A percentile compares a stretch with the other conserved stretches of the same genome.
Evolutionary conservation across 2,329 filamentous ascomycete genomes (phyloP).

Genomic region (Ascocoryne sarcoides): DNA sequence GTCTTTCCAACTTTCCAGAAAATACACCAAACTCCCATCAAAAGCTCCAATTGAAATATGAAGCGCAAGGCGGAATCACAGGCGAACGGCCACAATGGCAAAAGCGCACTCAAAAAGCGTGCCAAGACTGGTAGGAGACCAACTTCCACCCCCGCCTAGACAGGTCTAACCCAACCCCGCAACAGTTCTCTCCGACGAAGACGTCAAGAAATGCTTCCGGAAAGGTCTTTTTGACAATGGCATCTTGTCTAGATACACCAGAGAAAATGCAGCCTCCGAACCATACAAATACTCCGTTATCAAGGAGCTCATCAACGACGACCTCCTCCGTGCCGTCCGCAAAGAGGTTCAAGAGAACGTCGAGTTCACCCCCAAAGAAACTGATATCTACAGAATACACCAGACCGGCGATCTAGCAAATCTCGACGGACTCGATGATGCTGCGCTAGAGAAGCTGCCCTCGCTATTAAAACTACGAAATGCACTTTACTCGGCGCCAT

Average conservation of each 20-base stretch:
- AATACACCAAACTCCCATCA: conserved; percentile 1
- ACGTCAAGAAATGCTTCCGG: conserved; percentile 43
- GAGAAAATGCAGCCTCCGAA: conserved; percentile 52
- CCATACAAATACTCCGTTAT: conserved; percentile 94
- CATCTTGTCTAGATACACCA: conserved; percentile 49
- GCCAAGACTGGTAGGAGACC: conserved; percentile 34
- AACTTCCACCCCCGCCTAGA: conserved; percentile 6
- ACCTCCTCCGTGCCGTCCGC: conserved; percentile 77
- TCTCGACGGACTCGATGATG: conserved; percentile 84
- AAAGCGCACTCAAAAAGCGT: conserved; percentile 43
- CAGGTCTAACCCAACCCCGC: conserved; percentile 11
- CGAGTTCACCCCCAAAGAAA: conserved; percentile 95
- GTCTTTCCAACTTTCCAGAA: conserved; percentile 1
- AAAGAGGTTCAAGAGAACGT: conserved; percentile 84
- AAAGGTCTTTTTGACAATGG: conserved; percentile 54
- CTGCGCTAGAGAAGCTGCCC: conserved; percentile 75
- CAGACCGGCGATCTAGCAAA: conserved; percentile 97
- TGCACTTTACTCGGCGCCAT: conserved; percentile 82
- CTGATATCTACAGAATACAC: conserved; percentile 99
- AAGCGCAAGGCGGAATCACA: conserved; percentile 51
- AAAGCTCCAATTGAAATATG: conserved; percentile 30
- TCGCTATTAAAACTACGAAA: conserved; percentile 89
- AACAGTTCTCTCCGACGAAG: conserved; percentile 25
- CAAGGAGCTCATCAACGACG: conserved; percentile 66
- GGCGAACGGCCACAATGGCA: conserved; percentile 31